Evolutionary conservation across 1,284 basidiomycete genomes (phyloP), one percentile per base, ranked within the genome.

Genomic region (Boletus mariae): DNA sequence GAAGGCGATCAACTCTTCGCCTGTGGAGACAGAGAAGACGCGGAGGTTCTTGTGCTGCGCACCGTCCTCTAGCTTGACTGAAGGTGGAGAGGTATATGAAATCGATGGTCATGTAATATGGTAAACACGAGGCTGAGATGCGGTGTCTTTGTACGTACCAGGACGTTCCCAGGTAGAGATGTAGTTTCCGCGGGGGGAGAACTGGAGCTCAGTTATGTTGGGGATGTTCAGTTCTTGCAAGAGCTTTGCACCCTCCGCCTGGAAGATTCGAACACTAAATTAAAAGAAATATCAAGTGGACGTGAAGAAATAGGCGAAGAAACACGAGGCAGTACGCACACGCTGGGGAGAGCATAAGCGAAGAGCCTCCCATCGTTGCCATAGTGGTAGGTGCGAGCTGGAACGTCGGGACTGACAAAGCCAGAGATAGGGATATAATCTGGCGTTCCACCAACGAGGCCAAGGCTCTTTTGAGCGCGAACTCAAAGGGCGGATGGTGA

Each of bases 111-210:
- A 17, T 32, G 31, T 26, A 38, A 62, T 47, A 26, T 32, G 47
- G 50, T 56, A 11, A 51, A 61, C 46, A 61, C 51, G 59, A 56
- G 56, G 70, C 52, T 10, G 15, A 23, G 31, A 53, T 20, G 45
- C 40, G 54, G 35, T 49, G 13, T 15, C 23, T 46, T 47, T 46
- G 47, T 52, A 65, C 78, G 61, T 70, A 82, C 82, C 75, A 59
- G 87, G 90, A 56, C 96, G 83, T 74, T 98, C 94, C 91, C 94
- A 98, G 45, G 93, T 97, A 55, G 90, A 93, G 47, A 99, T 70
- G 71, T 92, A 97, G 1, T 90, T 93, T 44, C 93, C 94, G 58
- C 89, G 83, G 6, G 96, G 95, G 7, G 95, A 98, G 73, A 98
- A 97, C 59, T 81, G 81, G 61, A 98, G 73, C 65, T 96, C 94